phyloP scores from a whole-genome alignment of 2,329 filamentous ascomycete species.

The Diatrype stigma region DNA sequence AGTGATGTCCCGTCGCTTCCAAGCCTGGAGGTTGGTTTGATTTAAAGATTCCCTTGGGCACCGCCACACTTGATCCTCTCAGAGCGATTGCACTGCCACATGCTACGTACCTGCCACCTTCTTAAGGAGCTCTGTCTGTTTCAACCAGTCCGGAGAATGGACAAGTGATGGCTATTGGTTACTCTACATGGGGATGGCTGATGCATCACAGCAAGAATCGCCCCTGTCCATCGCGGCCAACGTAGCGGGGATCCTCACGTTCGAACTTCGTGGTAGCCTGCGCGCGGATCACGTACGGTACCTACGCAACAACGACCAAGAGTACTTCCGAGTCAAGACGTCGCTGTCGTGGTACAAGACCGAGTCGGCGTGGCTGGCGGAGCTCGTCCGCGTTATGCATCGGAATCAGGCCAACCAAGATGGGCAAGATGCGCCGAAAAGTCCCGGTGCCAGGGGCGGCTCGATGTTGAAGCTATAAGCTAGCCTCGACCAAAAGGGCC shows the following conservation, averaged over 20 bases:
- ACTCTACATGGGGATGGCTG: no score
- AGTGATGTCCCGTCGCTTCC: no score
- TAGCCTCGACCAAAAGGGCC: slow-evolving; percentile 1
- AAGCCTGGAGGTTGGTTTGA: no score
- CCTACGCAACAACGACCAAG: slow-evolving; percentile 40
- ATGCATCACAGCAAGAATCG: slow-evolving; percentile 30
- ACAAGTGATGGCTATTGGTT: no score
- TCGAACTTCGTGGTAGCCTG: slow-evolving; percentile 44
- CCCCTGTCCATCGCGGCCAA: slow-evolving; percentile 41
- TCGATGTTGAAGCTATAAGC: slow-evolving; percentile 6
- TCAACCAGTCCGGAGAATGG: no score
- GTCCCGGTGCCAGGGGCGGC: slow-evolving; percentile 4
- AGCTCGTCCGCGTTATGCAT: slow-evolving; percentile 32
- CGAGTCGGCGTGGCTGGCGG: slow-evolving; percentile 41
- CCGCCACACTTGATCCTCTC: no score
- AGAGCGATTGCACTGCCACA: no score
- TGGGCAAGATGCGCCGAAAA: slow-evolving; percentile 6
- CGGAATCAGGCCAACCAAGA: slow-evolving; percentile 9
- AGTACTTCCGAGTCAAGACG: slow-evolving; percentile 44
- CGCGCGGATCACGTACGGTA: slow-evolving; percentile 38
- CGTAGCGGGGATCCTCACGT: slow-evolving; percentile 43
- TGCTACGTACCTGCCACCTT: no score
- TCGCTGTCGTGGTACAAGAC: slow-evolving; percentile 46
- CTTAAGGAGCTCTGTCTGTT: no score
- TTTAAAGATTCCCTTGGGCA: no score